phyloP scores from a whole-genome alignment of 768 basidiomycete species.

The Suillus subluteus region DNA sequence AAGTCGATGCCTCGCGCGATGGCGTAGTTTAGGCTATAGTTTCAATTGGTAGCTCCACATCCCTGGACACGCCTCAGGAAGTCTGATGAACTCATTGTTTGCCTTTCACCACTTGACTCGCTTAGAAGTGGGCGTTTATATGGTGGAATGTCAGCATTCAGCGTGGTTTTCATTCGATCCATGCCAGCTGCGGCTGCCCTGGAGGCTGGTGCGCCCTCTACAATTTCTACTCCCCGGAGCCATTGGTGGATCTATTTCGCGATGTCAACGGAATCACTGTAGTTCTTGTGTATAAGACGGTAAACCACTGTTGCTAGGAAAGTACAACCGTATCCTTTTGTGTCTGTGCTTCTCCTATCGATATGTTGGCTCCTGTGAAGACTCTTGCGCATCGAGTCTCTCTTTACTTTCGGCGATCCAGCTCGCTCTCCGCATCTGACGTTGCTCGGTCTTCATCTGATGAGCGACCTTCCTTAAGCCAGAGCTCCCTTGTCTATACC shows the following conservation, averaged over 20 bases:
- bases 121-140: not conserved
- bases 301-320: not conserved
- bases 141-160: not conserved
- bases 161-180: not conserved
- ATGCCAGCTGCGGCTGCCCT: not conserved
- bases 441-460: not conserved
- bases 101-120: not conserved
- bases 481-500: not conserved
- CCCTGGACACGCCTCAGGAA: slow-evolving; percentile 1
- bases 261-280: not conserved
- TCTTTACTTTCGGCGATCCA: not conserved
- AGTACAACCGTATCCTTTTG: not conserved
- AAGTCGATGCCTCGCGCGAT: too few species aligned
- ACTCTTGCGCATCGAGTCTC: not conserved
- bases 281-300: not conserved
- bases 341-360: not conserved
- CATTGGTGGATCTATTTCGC: not conserved
- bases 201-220: not conserved
- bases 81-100: not conserved
- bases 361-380: not conserved
- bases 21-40: not conserved
- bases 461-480: not conserved
- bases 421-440: not conserved
- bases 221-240: not conserved
- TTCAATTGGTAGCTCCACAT: not conserved